Evolutionary conservation across 164 flowering plant genomes (phyloP).

Genomic region (Santalum album): DNA sequence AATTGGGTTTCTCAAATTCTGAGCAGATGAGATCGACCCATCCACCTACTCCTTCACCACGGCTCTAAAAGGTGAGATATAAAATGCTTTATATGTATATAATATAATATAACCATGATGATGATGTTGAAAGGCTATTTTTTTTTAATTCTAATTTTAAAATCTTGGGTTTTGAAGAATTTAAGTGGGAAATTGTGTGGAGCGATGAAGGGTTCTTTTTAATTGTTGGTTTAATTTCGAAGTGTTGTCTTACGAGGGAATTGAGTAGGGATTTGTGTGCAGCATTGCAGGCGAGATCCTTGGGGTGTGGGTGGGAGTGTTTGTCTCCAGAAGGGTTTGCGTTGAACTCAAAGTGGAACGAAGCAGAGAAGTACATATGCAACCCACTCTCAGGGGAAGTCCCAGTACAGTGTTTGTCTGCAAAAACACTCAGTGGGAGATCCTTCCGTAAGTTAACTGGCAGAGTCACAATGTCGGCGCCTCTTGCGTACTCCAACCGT

Average conservation of each 20-base stretch:
- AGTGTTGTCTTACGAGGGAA: too few relatives aligned
- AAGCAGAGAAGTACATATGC: slow-evolving; percentile 1
- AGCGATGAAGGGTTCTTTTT: background rate
- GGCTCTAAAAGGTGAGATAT: background rate
- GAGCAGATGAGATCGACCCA: background rate
- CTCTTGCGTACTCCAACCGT: background rate
- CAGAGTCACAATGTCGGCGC: background rate
- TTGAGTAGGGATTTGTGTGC: background rate
- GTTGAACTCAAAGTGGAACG: background rate
- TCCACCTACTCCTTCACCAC: background rate
- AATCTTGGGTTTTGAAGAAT: too few relatives aligned
- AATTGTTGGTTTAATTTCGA: background rate
- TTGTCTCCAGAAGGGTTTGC: background rate
- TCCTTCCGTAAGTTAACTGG: background rate
- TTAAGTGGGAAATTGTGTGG: too few relatives aligned
- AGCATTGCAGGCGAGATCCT: background rate
- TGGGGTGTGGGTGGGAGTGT: too few relatives aligned
- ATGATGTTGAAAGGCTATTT: too few relatives aligned
- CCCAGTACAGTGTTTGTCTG: background rate
- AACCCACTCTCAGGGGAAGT: background rate
- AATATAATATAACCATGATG: background rate
- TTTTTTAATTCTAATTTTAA: too few relatives aligned
- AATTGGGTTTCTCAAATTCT: too few relatives aligned
- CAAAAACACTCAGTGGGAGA: background rate
- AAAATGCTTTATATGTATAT: background rate